Conservation (phyloP, 345 rosid species). For the Physaria fendleri region DNA sequence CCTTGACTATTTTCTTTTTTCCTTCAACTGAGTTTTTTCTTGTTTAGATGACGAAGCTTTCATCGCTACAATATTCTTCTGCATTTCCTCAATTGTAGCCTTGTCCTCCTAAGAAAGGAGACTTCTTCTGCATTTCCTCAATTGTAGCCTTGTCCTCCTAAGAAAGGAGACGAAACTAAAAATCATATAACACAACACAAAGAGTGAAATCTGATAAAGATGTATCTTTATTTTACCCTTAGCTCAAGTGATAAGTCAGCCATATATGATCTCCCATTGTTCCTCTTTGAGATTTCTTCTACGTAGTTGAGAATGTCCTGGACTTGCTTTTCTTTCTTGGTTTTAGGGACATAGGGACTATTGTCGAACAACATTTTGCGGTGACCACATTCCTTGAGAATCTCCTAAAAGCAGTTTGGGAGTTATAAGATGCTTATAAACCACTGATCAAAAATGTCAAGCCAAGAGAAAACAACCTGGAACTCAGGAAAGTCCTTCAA, state of each 20-base stretch:
- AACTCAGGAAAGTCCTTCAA: conserved; percentile 18
- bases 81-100: too few species aligned
- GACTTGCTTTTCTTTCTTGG: conserved; percentile 15
- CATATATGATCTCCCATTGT: too few species aligned
- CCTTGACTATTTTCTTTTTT: too few species aligned
- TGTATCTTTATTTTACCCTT: background rate
- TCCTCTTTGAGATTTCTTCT: conserved; percentile 14
- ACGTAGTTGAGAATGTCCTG: conserved; percentile 24
- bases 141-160: background rate
- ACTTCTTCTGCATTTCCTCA: conserved; percentile 5
- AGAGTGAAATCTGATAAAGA: background rate
- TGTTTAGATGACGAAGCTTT: background rate
- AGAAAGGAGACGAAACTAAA: background rate
- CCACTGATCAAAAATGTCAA: too few species aligned
- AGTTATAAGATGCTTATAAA: too few species aligned
- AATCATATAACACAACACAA: background rate
- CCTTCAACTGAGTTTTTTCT: too few species aligned
- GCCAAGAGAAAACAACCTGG: conserved; percentile 4
- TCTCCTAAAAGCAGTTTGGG: background rate
- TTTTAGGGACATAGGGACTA: background rate
- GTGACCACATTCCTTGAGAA: conserved; percentile 18
- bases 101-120: conserved; percentile 2
- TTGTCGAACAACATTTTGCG: conserved; percentile 30
- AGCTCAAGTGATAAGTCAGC: conserved; percentile 22
- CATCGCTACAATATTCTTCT: conserved; percentile 6